Evolutionary conservation across 331 rosid genomes (phyloP).

Genomic region (Pyrus hybrid): DNA sequence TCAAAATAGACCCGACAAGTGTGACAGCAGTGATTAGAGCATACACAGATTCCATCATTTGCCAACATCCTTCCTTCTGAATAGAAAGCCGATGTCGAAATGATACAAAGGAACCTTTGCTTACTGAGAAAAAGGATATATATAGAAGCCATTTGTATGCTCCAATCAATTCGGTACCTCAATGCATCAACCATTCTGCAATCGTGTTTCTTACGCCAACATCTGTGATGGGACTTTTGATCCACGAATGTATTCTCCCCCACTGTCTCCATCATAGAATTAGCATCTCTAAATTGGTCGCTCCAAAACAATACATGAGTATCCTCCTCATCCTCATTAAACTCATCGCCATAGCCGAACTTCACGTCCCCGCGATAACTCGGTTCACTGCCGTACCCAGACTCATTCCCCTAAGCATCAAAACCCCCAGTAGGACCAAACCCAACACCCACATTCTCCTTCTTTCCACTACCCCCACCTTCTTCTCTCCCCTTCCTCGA

Average conservation of each 20-base stretch:
- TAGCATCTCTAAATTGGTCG: constrained; percentile 46
- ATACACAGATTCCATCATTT: no score
- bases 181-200: constrained; percentile 72
- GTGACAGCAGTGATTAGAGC: no score
- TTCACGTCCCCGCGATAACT: constrained; percentile 96
- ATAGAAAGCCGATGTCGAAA: not conserved
- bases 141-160: not conserved
- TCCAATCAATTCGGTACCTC: constrained; percentile 16
- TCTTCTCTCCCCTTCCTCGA: constrained; percentile 62
- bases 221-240: constrained; percentile 82
- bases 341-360: constrained; percentile 92
- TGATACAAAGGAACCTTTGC: not conserved
- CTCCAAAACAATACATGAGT: constrained; percentile 73
- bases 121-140: not conserved
- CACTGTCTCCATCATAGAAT: constrained; percentile 74
- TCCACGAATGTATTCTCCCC: constrained; percentile 83
- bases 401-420: constrained; percentile 73
- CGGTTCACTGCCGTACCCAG: constrained; percentile 96
- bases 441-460: constrained; percentile 57
- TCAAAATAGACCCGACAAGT: no score
- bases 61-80: not conserved
- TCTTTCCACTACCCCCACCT: constrained; percentile 52
- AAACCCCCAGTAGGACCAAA: constrained; percentile 57
- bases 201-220: constrained; percentile 88
- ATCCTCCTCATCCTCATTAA: constrained; percentile 93